These are phyloP conservation scores for Cladophialophora psammophila DNA, from an alignment of 2,329 filamentous ascomycete genomes.

Conservation along the genomic window DNA sequence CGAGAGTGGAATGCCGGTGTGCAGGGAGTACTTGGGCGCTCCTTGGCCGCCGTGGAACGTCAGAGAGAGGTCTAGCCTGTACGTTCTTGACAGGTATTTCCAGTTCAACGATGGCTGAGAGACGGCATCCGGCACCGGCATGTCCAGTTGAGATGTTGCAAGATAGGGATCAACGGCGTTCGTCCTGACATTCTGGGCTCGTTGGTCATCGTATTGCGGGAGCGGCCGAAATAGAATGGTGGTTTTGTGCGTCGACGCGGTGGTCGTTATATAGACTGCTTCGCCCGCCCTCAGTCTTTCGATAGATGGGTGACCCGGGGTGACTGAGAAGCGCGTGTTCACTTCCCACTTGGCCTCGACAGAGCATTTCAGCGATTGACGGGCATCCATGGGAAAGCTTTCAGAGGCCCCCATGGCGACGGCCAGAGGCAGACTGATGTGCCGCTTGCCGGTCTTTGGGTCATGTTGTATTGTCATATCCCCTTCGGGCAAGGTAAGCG, in stretches of 20 bases:
- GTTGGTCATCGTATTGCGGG: constrained; percentile 24
- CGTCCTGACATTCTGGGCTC: background rate
- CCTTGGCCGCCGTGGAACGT: constrained; percentile 31
- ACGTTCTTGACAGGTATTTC: constrained; percentile 27
- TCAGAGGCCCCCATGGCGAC: constrained; percentile 25
- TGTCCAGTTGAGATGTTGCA: constrained; percentile 32
- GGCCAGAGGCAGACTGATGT: constrained; percentile 27
- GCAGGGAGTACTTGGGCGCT: constrained; percentile 31
- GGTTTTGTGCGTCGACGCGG: constrained; percentile 27
- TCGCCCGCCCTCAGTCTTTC: constrained; percentile 14
- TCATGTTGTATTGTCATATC: constrained; percentile 19
- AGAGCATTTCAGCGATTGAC: constrained; percentile 34
- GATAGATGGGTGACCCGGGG: background rate
- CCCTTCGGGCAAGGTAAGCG: constrained; percentile 26
- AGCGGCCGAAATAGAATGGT: constrained; percentile 33
- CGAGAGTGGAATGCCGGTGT: constrained; percentile 21
- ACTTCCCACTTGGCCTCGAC: constrained; percentile 32
- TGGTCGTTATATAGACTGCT: constrained; percentile 23
- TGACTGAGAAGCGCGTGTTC: constrained; percentile 27
- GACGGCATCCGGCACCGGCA: constrained; percentile 31
- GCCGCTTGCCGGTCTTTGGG: constrained; percentile 22
- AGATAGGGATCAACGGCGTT: constrained; percentile 13
- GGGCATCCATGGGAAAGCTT: constrained; percentile 15
- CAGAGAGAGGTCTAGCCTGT: constrained; percentile 29
- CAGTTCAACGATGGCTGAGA: constrained; percentile 32